Conservation (phyloP, 805 yeast genomes). For the Starmerella sp. region DNA sequence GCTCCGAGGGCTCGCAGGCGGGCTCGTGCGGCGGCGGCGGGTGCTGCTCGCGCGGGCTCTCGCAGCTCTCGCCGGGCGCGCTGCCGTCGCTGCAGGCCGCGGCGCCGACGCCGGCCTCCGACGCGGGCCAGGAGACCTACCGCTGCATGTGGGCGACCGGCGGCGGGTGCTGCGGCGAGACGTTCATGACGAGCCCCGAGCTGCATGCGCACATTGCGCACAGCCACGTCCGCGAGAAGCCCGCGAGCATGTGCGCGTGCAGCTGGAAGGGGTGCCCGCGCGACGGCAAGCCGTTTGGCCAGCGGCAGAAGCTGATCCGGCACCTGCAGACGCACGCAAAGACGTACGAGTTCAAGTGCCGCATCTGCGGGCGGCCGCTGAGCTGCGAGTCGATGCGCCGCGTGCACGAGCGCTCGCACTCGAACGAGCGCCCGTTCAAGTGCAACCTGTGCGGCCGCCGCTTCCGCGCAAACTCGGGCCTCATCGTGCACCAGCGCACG, state of each 20-base stretch:
- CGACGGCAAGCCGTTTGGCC: slow-evolving; percentile 49
- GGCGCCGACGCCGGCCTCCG: neutral
- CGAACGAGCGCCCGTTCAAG: slow-evolving; percentile 77
- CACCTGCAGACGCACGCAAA: slow-evolving; percentile 85
- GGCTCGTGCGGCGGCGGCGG: neutral
- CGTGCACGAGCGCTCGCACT: slow-evolving; percentile 75
- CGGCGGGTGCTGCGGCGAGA: slow-evolving; percentile 37
- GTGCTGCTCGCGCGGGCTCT: neutral
- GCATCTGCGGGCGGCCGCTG: slow-evolving; percentile 55
- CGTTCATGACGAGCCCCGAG: slow-evolving; percentile 44
- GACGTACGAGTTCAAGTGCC: slow-evolving; percentile 67
- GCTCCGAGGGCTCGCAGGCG: neutral
- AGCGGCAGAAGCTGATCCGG: slow-evolving; percentile 73
- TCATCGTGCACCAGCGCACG: slow-evolving; percentile 70
- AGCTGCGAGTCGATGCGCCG: slow-evolving; percentile 66
- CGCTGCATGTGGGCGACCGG: slow-evolving; percentile 16
- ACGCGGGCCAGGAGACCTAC: neutral
- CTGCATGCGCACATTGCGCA: slow-evolving; percentile 60
- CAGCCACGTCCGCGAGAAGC: slow-evolving; percentile 55
- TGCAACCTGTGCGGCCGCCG: slow-evolving; percentile 65
- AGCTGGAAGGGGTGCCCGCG: slow-evolving; percentile 72
- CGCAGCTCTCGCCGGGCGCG: slow-evolving; percentile 9
- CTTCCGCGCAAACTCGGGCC: slow-evolving; percentile 72
- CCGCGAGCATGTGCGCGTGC: slow-evolving; percentile 48
- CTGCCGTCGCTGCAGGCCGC: slow-evolving; percentile 9